These are phyloP conservation scores for Panellus pusillus DNA, from an alignment of 768 basidiomycete genomes.

Conservation along the genomic window DNA sequence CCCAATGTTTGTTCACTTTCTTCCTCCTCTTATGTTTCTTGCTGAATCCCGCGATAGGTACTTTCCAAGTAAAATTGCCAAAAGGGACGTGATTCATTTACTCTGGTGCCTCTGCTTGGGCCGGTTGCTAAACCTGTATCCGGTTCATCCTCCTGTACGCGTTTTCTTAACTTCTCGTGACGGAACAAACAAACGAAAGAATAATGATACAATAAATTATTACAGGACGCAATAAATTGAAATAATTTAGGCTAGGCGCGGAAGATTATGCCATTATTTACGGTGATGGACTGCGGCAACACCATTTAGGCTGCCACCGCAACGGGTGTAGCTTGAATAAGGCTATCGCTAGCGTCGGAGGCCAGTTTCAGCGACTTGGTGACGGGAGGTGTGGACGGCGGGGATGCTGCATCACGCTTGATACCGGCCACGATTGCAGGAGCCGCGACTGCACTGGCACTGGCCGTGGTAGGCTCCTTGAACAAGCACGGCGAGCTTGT, in stretches of 20 bases:
- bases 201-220: slow-evolving; percentile 8
- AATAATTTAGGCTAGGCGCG: slow-evolving; percentile 11
- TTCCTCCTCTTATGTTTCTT: background rate
- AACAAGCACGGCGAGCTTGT: background rate
- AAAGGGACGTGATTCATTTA: slow-evolving; percentile 45
- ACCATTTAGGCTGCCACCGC: background rate
- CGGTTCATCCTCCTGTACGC: too few relatives aligned
- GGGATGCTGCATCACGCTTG: slow-evolving; percentile 9
- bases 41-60: slow-evolving; percentile 46
- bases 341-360: background rate
- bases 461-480: background rate
- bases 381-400: slow-evolving; percentile 12
- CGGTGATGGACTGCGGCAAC: too few relatives aligned
- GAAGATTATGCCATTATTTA: background rate
- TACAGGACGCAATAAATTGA: slow-evolving; percentile 12
- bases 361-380: slow-evolving; percentile 13
- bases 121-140: too few relatives aligned
- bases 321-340: background rate
- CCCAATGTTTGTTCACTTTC: slow-evolving; percentile 60
- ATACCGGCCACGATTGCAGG: slow-evolving; percentile 5
- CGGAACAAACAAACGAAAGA: background rate
- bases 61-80: slow-evolving; percentile 80
- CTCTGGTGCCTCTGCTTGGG: too few relatives aligned
- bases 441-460: background rate
- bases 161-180: background rate